These are phyloP conservation scores for Ogataea trehalophila DNA, from an alignment of 805 yeast species.

Conservation along the genomic window DNA sequence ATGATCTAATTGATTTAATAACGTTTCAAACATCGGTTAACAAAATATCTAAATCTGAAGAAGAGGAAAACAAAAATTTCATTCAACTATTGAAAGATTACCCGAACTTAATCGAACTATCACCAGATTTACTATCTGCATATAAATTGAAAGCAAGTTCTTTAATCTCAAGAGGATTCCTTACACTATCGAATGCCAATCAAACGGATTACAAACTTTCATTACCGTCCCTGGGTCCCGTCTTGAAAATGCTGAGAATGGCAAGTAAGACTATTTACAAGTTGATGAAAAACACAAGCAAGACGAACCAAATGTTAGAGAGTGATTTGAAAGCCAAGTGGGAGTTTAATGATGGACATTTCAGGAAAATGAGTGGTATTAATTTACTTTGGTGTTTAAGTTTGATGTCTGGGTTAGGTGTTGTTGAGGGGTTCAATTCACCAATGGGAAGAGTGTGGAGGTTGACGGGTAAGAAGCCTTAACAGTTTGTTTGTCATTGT, in stretches of 20 bases:
- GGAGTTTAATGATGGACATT: slow-evolving; percentile 37
- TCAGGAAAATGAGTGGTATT: slow-evolving; percentile 46
- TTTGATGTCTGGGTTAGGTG: slow-evolving; percentile 47
- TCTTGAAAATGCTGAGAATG: slow-evolving; percentile 38
- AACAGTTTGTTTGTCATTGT: background rate
- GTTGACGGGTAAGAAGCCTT: slow-evolving; percentile 35
- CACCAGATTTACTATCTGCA: slow-evolving; percentile 16
- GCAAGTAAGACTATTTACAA: slow-evolving; percentile 43
- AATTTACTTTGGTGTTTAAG: slow-evolving; percentile 47
- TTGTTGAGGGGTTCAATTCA: slow-evolving; percentile 47
- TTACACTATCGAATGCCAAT: slow-evolving; percentile 33
- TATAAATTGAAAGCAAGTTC: slow-evolving; percentile 24
- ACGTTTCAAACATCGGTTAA: background rate
- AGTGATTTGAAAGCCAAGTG: slow-evolving; percentile 29
- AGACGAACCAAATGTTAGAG: slow-evolving; percentile 41
- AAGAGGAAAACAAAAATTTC: slow-evolving; percentile 10
- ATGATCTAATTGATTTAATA: slow-evolving; percentile 17
- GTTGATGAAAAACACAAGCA: slow-evolving; percentile 28
- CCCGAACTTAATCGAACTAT: slow-evolving; percentile 21
- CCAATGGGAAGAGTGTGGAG: slow-evolving; percentile 51
- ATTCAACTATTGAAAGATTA: slow-evolving; percentile 14
- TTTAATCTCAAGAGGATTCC: slow-evolving; percentile 38
- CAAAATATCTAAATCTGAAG: background rate
- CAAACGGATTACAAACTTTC: slow-evolving; percentile 37
- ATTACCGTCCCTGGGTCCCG: slow-evolving; percentile 48